Evolutionary conservation across 306 rosid species (phyloP).

Genomic region (Sindora glabra): DNA sequence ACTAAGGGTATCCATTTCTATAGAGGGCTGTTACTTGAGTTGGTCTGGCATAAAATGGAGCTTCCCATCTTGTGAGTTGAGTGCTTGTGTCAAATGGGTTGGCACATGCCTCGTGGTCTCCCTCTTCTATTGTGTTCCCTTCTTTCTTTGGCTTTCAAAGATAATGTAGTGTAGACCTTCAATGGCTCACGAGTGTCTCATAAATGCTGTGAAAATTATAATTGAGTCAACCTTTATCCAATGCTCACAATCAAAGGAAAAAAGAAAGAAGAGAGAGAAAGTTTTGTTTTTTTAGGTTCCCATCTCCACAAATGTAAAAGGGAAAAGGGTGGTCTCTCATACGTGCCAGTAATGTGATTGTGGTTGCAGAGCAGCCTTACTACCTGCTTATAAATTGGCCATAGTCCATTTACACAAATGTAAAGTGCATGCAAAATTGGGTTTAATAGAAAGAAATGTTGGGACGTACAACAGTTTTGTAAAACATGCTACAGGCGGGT

Average conservation of each 20-base stretch:
- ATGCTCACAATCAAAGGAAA: not conserved
- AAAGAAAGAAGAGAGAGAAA: not conserved
- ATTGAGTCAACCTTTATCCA: not conserved
- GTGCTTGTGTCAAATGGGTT: not conserved
- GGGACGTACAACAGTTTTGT: too few species aligned
- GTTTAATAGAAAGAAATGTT: too few species aligned
- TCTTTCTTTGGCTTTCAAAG: not conserved
- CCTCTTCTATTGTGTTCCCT: not conserved
- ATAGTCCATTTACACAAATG: not conserved
- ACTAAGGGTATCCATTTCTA: not conserved
- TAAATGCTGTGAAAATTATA: not conserved
- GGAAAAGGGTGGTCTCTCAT: too few species aligned
- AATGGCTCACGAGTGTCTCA: not conserved
- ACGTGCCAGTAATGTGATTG: not conserved
- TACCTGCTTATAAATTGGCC: not conserved
- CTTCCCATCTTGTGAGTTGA: not conserved
- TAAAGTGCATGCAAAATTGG: not conserved
- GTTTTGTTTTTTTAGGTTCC: not conserved
- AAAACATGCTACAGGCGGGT: too few species aligned
- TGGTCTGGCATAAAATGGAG: not conserved
- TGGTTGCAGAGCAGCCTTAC: not conserved
- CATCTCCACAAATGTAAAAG: too few species aligned
- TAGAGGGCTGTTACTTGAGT: not conserved
- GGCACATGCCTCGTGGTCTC: not conserved
- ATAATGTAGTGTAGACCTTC: not conserved